Conservation (phyloP, 129 eudicot genomes). For the Pittosporum tobira region DNA sequence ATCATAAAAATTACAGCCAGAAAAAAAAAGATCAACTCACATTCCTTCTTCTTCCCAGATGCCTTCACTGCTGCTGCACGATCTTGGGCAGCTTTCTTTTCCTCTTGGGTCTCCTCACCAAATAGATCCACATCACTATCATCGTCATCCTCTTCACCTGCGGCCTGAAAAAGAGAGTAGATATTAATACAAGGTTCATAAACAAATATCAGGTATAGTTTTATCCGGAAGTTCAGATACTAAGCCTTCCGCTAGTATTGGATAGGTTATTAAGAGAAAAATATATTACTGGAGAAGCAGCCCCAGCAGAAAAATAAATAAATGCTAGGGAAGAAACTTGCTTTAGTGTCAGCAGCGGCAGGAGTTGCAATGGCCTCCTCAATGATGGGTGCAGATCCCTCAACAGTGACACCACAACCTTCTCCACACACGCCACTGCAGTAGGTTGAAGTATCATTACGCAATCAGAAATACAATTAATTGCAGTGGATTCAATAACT, state of each 20-base stretch:
- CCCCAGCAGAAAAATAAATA: not conserved
- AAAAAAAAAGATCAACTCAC: constrained; percentile 39
- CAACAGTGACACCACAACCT: constrained; percentile 72
- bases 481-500: not conserved
- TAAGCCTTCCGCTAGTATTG: too few species aligned
- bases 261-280: too few species aligned
- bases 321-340: not conserved
- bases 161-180: constrained; percentile 32
- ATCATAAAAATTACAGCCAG: too few species aligned
- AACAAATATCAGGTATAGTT: not conserved
- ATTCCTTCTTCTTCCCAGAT: constrained; percentile 86
- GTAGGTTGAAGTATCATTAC: not conserved
- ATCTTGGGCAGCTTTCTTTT: constrained; percentile 90
- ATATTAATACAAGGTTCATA: not conserved
- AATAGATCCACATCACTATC: constrained; percentile 85
- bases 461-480: not conserved
- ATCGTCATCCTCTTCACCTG: constrained; percentile 66
- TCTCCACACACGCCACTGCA: constrained; percentile 84
- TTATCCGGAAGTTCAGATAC: not conserved
- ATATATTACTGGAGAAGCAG: too few species aligned
- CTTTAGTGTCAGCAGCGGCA: constrained; percentile 69
- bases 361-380: constrained; percentile 67
- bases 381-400: constrained; percentile 53
- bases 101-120: constrained; percentile 97
- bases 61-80: constrained; percentile 82